Evolutionary conservation across 805 yeast species (phyloP), one percentile per base, ranked within the genome.

Genomic region (Candida boidinii): DNA sequence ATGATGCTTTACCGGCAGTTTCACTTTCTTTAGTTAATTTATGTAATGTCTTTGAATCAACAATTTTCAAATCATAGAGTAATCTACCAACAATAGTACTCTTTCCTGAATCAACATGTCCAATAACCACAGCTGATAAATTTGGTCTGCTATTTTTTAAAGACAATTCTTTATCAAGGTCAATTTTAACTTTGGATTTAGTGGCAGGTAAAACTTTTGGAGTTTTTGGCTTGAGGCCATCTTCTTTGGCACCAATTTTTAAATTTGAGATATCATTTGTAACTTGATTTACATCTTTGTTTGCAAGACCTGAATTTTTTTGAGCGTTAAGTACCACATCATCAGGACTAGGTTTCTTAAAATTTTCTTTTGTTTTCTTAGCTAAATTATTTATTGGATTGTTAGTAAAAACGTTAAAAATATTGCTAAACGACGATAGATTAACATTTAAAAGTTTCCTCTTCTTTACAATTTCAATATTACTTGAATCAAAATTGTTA

Each of bases 71-170:
- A 45, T 82, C 90, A 38, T 72, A 76, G 26, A 83, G 53, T 24
- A 83, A 52, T 29, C 92, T 56, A 6, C 94, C 94, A 72, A 82
- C 73, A 31, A 83, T 62, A 1, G 94, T 83, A 3, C 87, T 79
- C 48, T 83, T 83, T 12, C 94, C 94, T 1, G 90, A 84, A 54
- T 83, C 94, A 6, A 83, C 90, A 53, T 83, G 94, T 9, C 94
- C 92, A 43, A 83, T 79, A 4, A 83, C 86, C 22, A 82, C 87
- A 45, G 80, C 80, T n/a, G 81, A 71, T 31, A 77, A 57, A 34
- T 64, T 69, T 2, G 83, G 81, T 43, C 76, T 76, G 33, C 42
- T 34, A 5, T 41, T 39, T 41, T 62, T 59, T 8, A 51, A 42
- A 4, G 49, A 33, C 17, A 71, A 40, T 42, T 67, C 70, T 17